Percentiles rank a stretch among this genome's conserved stretches.
Conservation (phyloP, 176 grass and related monocot genomes). For the maize (Zea mays) region DNA sequence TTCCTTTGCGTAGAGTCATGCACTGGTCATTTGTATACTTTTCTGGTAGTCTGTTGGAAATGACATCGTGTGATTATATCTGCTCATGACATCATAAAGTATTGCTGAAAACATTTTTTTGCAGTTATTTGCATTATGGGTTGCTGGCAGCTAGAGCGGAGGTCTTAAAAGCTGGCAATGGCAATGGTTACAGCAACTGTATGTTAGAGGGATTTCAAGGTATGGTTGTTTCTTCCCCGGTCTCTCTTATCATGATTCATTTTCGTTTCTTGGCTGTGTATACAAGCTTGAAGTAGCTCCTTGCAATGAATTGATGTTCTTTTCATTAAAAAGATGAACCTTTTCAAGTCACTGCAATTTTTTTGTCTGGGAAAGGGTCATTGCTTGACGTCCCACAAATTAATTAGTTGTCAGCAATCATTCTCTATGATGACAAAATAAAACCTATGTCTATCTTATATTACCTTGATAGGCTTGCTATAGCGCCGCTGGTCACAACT, state of each 20-base stretch:
- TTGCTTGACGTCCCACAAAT: not conserved
- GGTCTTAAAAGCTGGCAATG: conserved; percentile 77
- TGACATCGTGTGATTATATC: not conserved
- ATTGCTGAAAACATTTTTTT: not conserved
- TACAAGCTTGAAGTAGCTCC: not conserved
- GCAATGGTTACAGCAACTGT: conserved; percentile 66
- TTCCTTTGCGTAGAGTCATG: conserved; percentile 22
- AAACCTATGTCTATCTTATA: not conserved
- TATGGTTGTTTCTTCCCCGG: conserved; percentile 21
- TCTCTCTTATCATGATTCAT: not conserved
- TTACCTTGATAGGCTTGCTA: not conserved
- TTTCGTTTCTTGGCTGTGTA: not conserved
- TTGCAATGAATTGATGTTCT: not conserved
- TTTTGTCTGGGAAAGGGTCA: not conserved
- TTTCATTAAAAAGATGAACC: not conserved
- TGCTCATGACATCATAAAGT: not conserved
- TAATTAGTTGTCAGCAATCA: not conserved
- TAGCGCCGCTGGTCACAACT: not conserved
- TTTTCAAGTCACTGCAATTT: not conserved
- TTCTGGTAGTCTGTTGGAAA: not conserved
- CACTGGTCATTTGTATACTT: not conserved
- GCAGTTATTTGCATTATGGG: conserved; percentile 88
- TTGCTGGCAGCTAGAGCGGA: conserved; percentile 96
- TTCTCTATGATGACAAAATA: not conserved
- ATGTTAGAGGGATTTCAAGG: conserved; percentile 74